These are phyloP conservation scores for Tylopilus intermedius DNA, from an alignment of 768 basidiomycete species.

Conservation along the genomic window DNA sequence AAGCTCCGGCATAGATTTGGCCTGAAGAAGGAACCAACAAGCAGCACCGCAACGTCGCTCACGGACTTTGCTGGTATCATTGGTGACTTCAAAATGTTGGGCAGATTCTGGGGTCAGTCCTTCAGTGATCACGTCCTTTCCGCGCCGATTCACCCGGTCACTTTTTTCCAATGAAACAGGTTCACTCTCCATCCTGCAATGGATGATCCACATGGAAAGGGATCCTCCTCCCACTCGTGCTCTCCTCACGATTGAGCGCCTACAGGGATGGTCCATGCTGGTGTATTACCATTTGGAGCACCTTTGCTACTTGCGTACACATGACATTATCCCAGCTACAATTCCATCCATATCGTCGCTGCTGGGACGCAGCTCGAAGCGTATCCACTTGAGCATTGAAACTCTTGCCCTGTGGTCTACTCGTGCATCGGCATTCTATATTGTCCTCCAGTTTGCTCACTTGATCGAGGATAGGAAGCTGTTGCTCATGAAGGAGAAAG, in stretches of 20 bases:
- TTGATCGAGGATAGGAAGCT: constrained; percentile 63
- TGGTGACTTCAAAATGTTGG: constrained; percentile 66
- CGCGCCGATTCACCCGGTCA: background rate
- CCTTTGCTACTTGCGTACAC: constrained; percentile 58
- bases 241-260: constrained; percentile 70
- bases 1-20: constrained; percentile 65
- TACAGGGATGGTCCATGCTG: constrained; percentile 72
- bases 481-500: constrained; percentile 49
- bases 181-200: constrained; percentile 72
- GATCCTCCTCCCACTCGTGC: constrained; percentile 63
- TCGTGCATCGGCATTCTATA: constrained; percentile 78
- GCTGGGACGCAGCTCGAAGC: constrained; percentile 38
- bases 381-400: constrained; percentile 42
- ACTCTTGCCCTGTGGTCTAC: constrained; percentile 64
- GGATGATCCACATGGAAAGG: constrained; percentile 74
- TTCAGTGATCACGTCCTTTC: constrained; percentile 14
- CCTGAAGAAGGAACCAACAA: constrained; percentile 47
- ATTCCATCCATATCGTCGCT: constrained; percentile 43
- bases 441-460: constrained; percentile 71
- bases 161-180: constrained; percentile 38
- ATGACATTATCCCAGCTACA: constrained; percentile 55
- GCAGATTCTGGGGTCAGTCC: constrained; percentile 69
- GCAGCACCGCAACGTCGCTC: constrained; percentile 48
- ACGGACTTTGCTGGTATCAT: constrained; percentile 52
- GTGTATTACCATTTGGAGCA: constrained; percentile 79